phyloP scores from a whole-genome alignment of 495 filamentous ascomycete genomes.

The Parmelia sp. region DNA sequence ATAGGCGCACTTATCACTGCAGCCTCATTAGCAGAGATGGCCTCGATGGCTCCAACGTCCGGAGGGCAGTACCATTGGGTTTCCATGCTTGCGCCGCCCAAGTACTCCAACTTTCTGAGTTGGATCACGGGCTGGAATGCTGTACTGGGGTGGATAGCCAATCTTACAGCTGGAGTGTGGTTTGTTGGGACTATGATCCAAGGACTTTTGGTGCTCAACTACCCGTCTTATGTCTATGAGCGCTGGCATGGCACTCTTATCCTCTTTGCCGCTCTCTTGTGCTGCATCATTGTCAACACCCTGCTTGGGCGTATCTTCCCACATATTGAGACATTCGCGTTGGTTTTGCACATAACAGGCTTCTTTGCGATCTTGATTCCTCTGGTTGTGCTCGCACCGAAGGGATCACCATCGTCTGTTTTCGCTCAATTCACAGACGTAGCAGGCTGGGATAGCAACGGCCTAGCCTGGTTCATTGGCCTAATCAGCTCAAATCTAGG shows the following conservation, averaged over 20 bases:
- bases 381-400: constrained; percentile 37
- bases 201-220: constrained; percentile 39
- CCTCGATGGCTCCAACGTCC: constrained; percentile 31
- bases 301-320: constrained; percentile 39
- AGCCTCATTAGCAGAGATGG: constrained; percentile 35
- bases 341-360: constrained; percentile 41
- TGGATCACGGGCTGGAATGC: constrained; percentile 1
- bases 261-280: constrained; percentile 30
- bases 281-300: constrained; percentile 36
- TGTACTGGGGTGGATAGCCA: neutral
- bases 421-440: constrained; percentile 37
- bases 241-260: constrained; percentile 45
- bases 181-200: constrained; percentile 31
- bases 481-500: constrained; percentile 31
- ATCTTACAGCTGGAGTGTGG: neutral
- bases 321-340: constrained; percentile 39
- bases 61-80: constrained; percentile 36
- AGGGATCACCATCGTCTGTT: constrained; percentile 38
- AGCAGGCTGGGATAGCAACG: constrained; percentile 37
- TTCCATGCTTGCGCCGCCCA: constrained; percentile 26
- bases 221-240: constrained; percentile 34
- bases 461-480: constrained; percentile 38
- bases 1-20: constrained; percentile 28
- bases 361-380: constrained; percentile 43
- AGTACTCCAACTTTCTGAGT: neutral